Percentiles rank a stretch among this genome's conserved stretches.
These are phyloP conservation scores for Epichloe uncinata DNA, from an alignment of 2,329 filamentous ascomycete genomes.

Conservation along the genomic window DNA sequence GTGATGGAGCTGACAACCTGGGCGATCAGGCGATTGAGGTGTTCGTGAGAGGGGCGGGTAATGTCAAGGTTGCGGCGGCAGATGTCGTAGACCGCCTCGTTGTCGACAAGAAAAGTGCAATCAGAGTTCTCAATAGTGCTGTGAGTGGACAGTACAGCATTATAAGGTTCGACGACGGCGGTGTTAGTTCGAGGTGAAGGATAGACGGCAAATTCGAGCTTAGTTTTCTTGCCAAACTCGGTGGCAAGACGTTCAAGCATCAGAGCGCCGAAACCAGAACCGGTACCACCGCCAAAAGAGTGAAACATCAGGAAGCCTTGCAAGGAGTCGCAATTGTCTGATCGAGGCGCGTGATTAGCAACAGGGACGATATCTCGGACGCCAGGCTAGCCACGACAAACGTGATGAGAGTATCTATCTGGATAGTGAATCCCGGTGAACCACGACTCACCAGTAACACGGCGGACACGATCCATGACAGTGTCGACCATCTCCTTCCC, in stretches of 20 bases:
- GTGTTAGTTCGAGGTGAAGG: slow-evolving; percentile 57
- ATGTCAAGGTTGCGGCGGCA: slow-evolving; percentile 61
- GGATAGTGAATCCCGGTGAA: not conserved
- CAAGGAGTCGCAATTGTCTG: slow-evolving; percentile 60
- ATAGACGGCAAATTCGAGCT: slow-evolving; percentile 63
- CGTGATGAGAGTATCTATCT: not conserved
- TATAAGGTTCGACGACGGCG: slow-evolving; percentile 62
- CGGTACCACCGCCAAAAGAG: slow-evolving; percentile 61
- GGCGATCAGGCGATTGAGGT: slow-evolving; percentile 60
- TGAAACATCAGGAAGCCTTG: slow-evolving; percentile 66
- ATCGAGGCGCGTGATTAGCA: slow-evolving; percentile 9
- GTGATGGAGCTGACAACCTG: slow-evolving; percentile 66
- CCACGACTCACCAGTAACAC: slow-evolving; percentile 45
- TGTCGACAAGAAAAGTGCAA: slow-evolving; percentile 65
- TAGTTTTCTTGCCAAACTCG: slow-evolving; percentile 65
- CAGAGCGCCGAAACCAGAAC: slow-evolving; percentile 59
- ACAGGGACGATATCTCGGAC: not conserved
- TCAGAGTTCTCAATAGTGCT: slow-evolving; percentile 68
- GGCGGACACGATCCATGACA: slow-evolving; percentile 57
- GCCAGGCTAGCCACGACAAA: not conserved
- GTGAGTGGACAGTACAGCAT: slow-evolving; percentile 59
- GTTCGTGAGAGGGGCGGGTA: slow-evolving; percentile 54
- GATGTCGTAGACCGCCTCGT: slow-evolving; percentile 64
- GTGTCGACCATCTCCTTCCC: slow-evolving; percentile 64
- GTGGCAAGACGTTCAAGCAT: slow-evolving; percentile 60